phyloP scores from a whole-genome alignment of 192 early-diverging fungal species.

The Tieghemiomyces parasiticus region DNA sequence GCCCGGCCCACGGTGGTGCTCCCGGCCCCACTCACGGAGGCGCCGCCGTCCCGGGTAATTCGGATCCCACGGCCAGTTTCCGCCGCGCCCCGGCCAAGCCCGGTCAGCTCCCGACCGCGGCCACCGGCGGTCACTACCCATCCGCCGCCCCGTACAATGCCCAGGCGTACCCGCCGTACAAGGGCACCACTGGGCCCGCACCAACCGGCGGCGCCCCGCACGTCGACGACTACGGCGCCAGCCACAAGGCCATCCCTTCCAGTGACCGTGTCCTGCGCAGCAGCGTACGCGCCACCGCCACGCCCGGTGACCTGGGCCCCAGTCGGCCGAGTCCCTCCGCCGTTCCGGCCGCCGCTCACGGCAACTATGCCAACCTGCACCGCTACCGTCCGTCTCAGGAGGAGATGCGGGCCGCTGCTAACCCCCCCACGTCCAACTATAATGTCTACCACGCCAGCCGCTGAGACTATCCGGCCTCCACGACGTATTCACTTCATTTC shows the following conservation, averaged over 20 bases:
- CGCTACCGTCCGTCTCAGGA: constrained; percentile 8
- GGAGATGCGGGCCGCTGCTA: background rate
- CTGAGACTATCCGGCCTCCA: constrained; percentile 23
- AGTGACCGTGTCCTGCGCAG: constrained; percentile 9
- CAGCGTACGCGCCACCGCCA: background rate
- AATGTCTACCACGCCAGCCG: constrained; percentile 1
- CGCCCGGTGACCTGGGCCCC: background rate
- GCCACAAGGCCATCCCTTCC: background rate
- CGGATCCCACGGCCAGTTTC: too few relatives aligned
- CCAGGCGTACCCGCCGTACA: background rate
- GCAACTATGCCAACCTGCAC: constrained; percentile 1
- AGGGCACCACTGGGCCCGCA: background rate
- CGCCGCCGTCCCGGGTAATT: too few relatives aligned
- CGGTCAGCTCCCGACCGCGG: too few relatives aligned
- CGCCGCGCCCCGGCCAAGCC: too few relatives aligned
- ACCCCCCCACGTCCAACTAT: background rate
- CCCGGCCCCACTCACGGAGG: too few relatives aligned
- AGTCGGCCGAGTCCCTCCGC: background rate
- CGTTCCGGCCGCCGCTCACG: background rate
- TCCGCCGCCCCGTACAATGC: too few relatives aligned
- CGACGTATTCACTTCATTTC: too few relatives aligned
- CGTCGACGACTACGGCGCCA: background rate
- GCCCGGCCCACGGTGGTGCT: too few relatives aligned
- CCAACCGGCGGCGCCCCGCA: background rate
- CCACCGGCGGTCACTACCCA: too few relatives aligned